These are phyloP conservation scores for Ogataea glucozyma DNA, from an alignment of 805 yeast genomes.

Conservation along the genomic window DNA sequence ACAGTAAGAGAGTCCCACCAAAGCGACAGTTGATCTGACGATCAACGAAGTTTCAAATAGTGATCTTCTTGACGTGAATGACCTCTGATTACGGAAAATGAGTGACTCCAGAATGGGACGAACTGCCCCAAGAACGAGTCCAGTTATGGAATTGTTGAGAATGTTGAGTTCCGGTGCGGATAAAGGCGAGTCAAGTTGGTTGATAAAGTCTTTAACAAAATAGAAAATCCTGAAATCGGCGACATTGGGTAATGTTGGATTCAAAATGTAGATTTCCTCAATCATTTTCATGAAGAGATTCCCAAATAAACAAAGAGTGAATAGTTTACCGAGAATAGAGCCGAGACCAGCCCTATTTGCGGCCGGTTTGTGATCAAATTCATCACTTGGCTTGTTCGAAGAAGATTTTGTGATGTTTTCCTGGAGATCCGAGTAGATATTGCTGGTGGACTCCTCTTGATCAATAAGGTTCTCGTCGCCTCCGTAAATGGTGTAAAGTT, in stretches of 20 bases:
- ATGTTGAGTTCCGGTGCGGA: constrained; percentile 17
- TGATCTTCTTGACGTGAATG: constrained; percentile 4
- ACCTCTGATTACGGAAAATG: background rate
- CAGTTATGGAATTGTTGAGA: constrained; percentile 46
- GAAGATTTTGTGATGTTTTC: constrained; percentile 15
- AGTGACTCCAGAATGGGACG: constrained; percentile 44
- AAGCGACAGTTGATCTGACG: constrained; percentile 52
- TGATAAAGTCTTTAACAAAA: constrained; percentile 32
- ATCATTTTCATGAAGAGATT: constrained; percentile 54
- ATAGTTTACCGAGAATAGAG: constrained; percentile 7
- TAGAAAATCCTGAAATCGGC: constrained; percentile 36
- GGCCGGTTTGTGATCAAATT: background rate
- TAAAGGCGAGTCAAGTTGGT: constrained; percentile 27
- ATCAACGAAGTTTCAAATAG: constrained; percentile 25
- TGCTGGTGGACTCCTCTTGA: constrained; percentile 21
- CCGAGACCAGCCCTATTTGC: background rate
- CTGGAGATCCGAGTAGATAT: constrained; percentile 23
- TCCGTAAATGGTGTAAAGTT: constrained; percentile 31
- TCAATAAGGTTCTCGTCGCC: constrained; percentile 22
- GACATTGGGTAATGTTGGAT: constrained; percentile 29
- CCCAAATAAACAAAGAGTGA: constrained; percentile 45
- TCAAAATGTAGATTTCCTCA: constrained; percentile 47
- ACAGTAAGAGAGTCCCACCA: constrained; percentile 71
- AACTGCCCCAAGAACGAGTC: constrained; percentile 56
- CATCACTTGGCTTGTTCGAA: background rate